Evolutionary conservation across 768 basidiomycete species (phyloP).

Genomic region (Lactifluus rugatus): DNA sequence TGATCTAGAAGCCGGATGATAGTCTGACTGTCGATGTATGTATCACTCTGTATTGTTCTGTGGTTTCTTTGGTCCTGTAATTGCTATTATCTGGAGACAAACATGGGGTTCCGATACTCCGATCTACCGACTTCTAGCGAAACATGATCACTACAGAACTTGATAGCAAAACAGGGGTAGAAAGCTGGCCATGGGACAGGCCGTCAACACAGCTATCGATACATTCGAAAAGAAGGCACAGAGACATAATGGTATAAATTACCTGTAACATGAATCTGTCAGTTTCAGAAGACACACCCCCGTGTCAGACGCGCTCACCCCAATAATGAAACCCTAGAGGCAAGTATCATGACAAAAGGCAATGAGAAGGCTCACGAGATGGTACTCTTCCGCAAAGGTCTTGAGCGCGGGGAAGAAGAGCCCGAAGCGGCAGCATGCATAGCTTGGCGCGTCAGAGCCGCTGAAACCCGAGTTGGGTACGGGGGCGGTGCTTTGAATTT

Average conservation of each 20-base stretch:
- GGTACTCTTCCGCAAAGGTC: constrained; percentile 14
- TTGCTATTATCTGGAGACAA: constrained; percentile 3
- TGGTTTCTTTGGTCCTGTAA: not conserved
- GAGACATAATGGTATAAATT: constrained; percentile 9
- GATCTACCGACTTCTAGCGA: not conserved
- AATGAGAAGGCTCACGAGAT: not conserved
- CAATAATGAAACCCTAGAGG: not conserved
- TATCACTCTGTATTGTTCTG: not conserved
- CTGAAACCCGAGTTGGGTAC: constrained; percentile 1
- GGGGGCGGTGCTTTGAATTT: not conserved
- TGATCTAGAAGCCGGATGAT: constrained; percentile 1
- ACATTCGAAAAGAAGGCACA: not conserved
- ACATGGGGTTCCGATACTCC: not conserved
- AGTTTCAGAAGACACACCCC: not conserved
- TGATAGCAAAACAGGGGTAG: not conserved
- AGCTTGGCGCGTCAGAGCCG: constrained; percentile 14
- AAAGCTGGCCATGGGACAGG: not conserved
- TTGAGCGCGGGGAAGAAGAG: constrained; percentile 15
- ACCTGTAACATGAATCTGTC: constrained; percentile 1
- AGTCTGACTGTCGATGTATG: not conserved
- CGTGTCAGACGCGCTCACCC: not conserved
- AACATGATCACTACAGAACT: not conserved
- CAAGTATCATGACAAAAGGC: not conserved
- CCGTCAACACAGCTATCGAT: constrained; percentile 5
- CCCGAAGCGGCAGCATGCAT: constrained; percentile 11